phyloP scores from a whole-genome alignment of 179 eudicot genomes.

The Silene vulgaris region DNA sequence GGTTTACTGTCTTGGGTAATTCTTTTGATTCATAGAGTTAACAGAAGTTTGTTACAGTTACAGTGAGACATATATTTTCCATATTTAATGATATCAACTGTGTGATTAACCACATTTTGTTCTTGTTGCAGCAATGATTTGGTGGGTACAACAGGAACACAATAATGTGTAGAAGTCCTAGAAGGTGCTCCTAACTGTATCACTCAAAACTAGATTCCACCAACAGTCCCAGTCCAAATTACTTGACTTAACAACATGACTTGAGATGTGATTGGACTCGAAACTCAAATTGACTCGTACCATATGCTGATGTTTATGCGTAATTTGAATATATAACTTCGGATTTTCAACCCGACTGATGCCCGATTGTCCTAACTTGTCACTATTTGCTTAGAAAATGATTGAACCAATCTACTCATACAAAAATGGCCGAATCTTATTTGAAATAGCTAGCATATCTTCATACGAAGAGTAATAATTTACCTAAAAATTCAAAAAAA shows the following conservation, averaged over 20 bases:
- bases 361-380: neutral
- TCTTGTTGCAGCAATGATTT: neutral
- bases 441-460: no score
- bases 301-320: neutral
- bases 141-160: neutral
- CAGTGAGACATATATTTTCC: constrained; percentile 26
- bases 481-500: no score
- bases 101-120: constrained; percentile 7
- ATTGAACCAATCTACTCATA: no score
- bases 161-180: neutral
- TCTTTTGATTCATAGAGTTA: constrained; percentile 40
- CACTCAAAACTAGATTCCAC: neutral
- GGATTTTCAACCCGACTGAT: neutral
- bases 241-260: no score
- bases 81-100: constrained; percentile 19
- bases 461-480: no score
- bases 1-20: constrained; percentile 30
- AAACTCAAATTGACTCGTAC: no score
- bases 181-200: neutral
- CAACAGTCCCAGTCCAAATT: no score
- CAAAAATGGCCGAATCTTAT: no score
- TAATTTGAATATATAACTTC: neutral
- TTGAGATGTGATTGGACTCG: no score
- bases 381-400: neutral
- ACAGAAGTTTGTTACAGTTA: constrained; percentile 26